Evolutionary conservation across 176 grass and related monocot genomes (phyloP), one percentile per base, ranked within the genome.

Genomic region (Eremochloa ophiuroides): DNA sequence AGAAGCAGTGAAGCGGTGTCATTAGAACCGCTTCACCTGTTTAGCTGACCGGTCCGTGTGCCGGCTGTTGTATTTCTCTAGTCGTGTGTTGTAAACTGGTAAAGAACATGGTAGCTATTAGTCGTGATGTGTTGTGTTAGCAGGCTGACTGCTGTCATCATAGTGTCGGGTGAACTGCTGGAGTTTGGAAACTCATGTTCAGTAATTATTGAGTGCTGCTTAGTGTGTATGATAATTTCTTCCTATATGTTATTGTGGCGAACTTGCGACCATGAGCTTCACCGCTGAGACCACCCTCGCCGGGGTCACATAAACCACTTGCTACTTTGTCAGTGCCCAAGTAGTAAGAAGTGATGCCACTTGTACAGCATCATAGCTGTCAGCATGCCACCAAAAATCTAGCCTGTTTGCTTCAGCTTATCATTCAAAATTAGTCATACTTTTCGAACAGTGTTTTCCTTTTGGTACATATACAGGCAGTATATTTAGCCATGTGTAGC

Each of bases 131-230:
- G 44, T 69, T 40, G 31, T 68, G 25, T 37, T 80, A 82, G 83
- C 82, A 88, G 73, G 18, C 82, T 79, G 81, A 79, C 74, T 83
- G 66, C 73, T 75, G 80, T 84, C 40, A 23, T 76, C 40, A 48
- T 83, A 84, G 71, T 56, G 76, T 83, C 22, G 41, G 73, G 51
- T 78, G 58, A 62, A 69, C 69, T 68, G 30, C 71, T 87, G 17
- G 39, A 27, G 35, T 29, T 18, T 76, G 43, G 27, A 51, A 71
- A 79, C 87, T 53, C 14, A 35, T 75, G 42, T 76, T 63, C 62
- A 76, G 82, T 81, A 75, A 81, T 76, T 30, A 44, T n/a, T n/a
- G n/a, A 62, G 70, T 81, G 82, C 2, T 56, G 71, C 71, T 56
- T 81, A 62, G 42, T 71, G 11, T 85, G 82, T 81, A 51, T 88